Evolutionary conservation across 108 stramenopile genomes (phyloP), one percentile per base, ranked within the genome.

Genomic region (Pseudonitzschia pungens): DNA sequence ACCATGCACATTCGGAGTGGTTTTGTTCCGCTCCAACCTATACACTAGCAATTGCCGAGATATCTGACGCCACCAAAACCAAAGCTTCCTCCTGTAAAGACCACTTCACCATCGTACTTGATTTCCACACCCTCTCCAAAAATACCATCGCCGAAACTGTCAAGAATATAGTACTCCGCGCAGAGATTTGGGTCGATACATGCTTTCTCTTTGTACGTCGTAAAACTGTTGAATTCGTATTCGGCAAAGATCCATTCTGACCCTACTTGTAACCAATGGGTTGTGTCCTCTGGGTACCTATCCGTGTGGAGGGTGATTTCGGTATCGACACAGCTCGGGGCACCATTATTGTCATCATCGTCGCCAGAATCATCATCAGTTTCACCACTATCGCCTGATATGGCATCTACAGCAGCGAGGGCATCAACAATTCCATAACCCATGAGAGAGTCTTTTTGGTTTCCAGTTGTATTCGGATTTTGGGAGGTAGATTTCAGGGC

Each of bases 121-220:
- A 67, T 44, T 40, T 48, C 66, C 9, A 67, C 20, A 7, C 66
- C 66, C 45, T 67, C 66, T 21, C 66, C 66, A 21, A 21, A 6
- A 42, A 79, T 79, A 28, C 78, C 78, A 74, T 79, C 73, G 18
- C 78, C 68, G 28, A 73, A 74, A 0, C 67, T 31, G 69, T 79
- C 78, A 5, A n/a, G 41, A 11, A 79, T 53, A 18, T 58, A 51
- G 60, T 73, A 79, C 26, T 32, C 28, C 57, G 52, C 58, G 58
- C 77, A 77, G 9, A 51, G 53, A 18, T 31, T 21, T 41, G 75
- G 75, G 63, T 63, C 60, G 24, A 76, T 20, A 29, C 75, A 76
- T 16, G 59, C 9, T 21, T 32, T 69, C 32, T 69, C 58, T 26
- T 20, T 6, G 60, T 69, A 76, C 4, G 56, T 59, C 48, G 48